Evolutionary conservation across 2,329 filamentous ascomycete genomes (phyloP), one percentile per base, ranked within the genome.

Genomic region (Alternaria atra): DNA sequence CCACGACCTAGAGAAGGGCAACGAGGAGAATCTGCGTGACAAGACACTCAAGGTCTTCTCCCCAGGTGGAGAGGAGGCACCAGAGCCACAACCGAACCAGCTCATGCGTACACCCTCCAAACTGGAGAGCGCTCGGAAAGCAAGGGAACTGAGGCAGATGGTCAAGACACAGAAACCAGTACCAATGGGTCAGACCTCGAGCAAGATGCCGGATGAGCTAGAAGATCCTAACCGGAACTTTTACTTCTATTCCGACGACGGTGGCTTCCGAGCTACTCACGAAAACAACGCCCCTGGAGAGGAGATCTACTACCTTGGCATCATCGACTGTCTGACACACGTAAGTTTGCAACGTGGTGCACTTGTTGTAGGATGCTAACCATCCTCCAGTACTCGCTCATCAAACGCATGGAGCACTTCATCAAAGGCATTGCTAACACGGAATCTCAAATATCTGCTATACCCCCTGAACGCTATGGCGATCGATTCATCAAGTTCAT

Each of bases 241-340:
- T 68, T 89, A 94, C 67, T 99, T 98, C 79, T 97, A 97, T 77
- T 89, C 90, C 60, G 94, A 98, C 69, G 94, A 98, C 74, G 95
- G 95, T 50, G 95, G 95, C 3, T 93, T 97, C 80, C 86, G 90
- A 69, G 94, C 95, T 12, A 98, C 95, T 1, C 93, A 97, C 74
- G 93, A 97, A 78, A 89, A 97, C 79, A 91, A 97, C 64, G 82
- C 84, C 15, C 88, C 91, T 1, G 94, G 91, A 2, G 92, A 97
- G 55, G 93, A 97, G 80, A 93, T 99, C 42, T 99, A 99, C 80
- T 99, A 99, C 77, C 87, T 99, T 7, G 96, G 95, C 35, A 96
- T 99, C 71, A 99, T 99, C 78, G 95, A 99, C 80, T 99, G 95
- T 79, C 84, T 99, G 72, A 99, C 95, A 71, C 93, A 97, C 78